Percentiles rank a stretch among this genome's conserved stretches.
Evolutionary conservation across 257 asterid species (phyloP).

Genomic region (Penstemon eatonii): DNA sequence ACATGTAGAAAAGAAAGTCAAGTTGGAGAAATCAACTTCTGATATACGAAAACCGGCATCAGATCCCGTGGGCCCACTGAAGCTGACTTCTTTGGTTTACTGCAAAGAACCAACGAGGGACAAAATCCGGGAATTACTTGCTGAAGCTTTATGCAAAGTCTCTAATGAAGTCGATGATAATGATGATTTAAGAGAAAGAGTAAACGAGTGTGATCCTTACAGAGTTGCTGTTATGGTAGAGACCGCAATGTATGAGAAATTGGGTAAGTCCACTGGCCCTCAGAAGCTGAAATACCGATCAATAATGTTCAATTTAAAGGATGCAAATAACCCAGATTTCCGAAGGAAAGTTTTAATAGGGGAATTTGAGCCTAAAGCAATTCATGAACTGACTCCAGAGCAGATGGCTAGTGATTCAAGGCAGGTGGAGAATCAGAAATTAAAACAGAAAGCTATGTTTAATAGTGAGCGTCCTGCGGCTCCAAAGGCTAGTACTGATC

Average conservation of each 20-base stretch:
- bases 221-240: constrained; percentile 65
- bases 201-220: constrained; percentile 60
- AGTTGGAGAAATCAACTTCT: constrained; percentile 48
- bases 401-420: constrained; percentile 94
- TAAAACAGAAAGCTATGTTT: constrained; percentile 78
- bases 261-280: constrained; percentile 57
- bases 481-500: constrained; percentile 72
- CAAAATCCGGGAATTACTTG: constrained; percentile 50
- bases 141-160: constrained; percentile 56
- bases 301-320: constrained; percentile 56
- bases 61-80: constrained; percentile 38
- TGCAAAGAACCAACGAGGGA: constrained; percentile 59
- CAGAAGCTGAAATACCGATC: constrained; percentile 67
- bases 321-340: constrained; percentile 59
- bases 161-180: constrained; percentile 37
- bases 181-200: constrained; percentile 44
- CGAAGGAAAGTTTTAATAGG: constrained; percentile 77
- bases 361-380: constrained; percentile 43
- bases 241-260: constrained; percentile 54
- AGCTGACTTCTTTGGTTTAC: constrained; percentile 47
- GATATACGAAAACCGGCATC: constrained; percentile 29
- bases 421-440: constrained; percentile 57
- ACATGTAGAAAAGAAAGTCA: constrained; percentile 38
- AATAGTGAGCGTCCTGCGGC: constrained; percentile 69
- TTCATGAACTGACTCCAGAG: constrained; percentile 62